Base-by-base conservation (phyloP, 495 filamentous ascomycete genomes). In the Penicillium diatomitis region DNA sequence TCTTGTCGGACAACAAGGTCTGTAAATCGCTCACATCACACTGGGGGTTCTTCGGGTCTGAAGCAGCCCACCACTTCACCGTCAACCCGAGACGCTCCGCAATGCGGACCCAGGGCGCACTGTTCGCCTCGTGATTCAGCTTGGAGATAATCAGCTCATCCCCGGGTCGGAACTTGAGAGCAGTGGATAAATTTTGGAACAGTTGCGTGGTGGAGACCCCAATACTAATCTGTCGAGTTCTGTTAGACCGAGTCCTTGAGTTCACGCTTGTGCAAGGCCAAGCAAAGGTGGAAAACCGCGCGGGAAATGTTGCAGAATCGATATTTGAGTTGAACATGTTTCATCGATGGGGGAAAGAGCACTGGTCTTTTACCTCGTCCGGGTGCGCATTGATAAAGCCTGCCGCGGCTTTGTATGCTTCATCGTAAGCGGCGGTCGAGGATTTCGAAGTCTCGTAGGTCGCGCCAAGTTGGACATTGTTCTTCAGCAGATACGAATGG, bases 61-160 rank as follows among this genome's bases (percentile, higher is more conserved):
- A 55, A 29, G 64, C 45, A 10, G 57, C 34, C 83, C 84, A 88
- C 82, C 79, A 87, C 56, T 84, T 86, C 41, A 90, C 61, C 0
- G 58, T 66, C 2, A 86, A 71, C 7, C 75, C 72, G 34, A 78
- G 67, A 0, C 71, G 67, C 3, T 64, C 44, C 6, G 84, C 84
- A n/a, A 88, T 70, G 28, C 70, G 65, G 5, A 84, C 68, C 84
- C 84, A 88, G 0, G 84, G 71, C 7, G 80, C 75, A 50, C 82
- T 78, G 60, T 87, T 87, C 33, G 83, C 80, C 65, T 87, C 83
- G 60, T 88, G 83, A 61, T 87, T 84, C 49, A 87, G 65, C 42
- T 74, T 71, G 4, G 82, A 87, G 5, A 87, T 37, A 46, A 90
- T 65, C 34, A 88, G 61, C 56, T 87, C 84, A 53, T 78, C 75